Conservation (phyloP, 2,329 filamentous ascomycete genomes). For the Grosmannia huntii region DNA sequence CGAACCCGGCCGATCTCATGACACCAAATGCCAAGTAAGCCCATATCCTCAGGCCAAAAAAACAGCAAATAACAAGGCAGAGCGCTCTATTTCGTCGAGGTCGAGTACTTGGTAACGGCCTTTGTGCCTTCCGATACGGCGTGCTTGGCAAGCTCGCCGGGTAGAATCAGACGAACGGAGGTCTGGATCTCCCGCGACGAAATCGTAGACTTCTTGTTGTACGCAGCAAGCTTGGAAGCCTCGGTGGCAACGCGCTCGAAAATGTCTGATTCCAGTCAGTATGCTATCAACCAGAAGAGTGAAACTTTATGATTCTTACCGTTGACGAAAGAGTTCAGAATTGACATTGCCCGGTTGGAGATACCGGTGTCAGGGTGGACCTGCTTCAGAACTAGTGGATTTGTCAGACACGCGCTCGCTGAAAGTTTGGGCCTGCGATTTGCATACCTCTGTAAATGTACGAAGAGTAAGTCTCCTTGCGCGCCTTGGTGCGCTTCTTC, state of each 20-base stretch:
- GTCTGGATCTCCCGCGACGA: conserved; percentile 99
- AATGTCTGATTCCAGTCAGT: conserved; percentile 53
- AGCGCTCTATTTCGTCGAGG: conserved; percentile 80
- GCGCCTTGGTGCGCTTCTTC: conserved; percentile 99
- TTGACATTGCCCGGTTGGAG: conserved; percentile 99
- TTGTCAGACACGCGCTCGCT: conserved; percentile 1
- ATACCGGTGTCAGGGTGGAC: conserved; percentile 99
- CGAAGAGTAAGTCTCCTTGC: conserved; percentile 99
- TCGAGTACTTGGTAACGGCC: conserved; percentile 99
- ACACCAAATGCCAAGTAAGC: conserved; percentile 45
- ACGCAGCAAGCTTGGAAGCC: conserved; percentile 96
- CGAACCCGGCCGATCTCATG: conserved; percentile 38
- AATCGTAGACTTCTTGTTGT: conserved; percentile 99
- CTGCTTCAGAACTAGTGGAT: conserved; percentile 81
- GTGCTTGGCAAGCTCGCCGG: conserved; percentile 98
- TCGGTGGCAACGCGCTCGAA: conserved; percentile 99
- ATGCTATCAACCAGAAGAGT: no score
- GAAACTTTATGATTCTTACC: conserved; percentile 40
- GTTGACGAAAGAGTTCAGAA: conserved; percentile 99
- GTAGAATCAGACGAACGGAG: conserved; percentile 93
- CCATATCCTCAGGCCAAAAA: conserved; percentile 33
- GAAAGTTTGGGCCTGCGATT: not conserved
- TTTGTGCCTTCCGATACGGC: conserved; percentile 99
- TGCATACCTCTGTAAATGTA: conserved; percentile 99
- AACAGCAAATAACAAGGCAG: conserved; percentile 24